phyloP scores from a whole-genome alignment of 768 basidiomycete species.

The Macrolepiota albuminosa region DNA sequence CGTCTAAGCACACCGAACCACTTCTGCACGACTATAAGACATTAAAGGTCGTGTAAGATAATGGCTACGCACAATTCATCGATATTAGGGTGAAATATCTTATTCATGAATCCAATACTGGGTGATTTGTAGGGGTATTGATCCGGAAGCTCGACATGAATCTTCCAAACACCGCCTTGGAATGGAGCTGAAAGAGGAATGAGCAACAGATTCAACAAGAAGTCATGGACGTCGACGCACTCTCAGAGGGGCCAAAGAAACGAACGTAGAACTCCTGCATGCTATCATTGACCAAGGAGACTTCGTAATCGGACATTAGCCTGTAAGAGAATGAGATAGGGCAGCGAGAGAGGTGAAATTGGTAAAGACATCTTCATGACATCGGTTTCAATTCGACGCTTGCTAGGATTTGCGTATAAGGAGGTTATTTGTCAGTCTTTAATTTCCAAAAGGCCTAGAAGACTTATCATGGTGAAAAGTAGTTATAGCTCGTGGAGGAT shows the following conservation, averaged over 20 bases:
- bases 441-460: not conserved
- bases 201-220: not conserved
- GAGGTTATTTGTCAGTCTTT: constrained; percentile 16
- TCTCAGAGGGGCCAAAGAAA: constrained; percentile 92
- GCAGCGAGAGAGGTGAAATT: constrained; percentile 7
- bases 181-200: constrained; percentile 69
- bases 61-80: constrained; percentile 83
- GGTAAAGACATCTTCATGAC: constrained; percentile 92
- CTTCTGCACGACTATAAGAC: constrained; percentile 49
- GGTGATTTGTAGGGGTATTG: constrained; percentile 99
- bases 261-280: constrained; percentile 99
- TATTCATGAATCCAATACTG: constrained; percentile 99
- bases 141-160: constrained; percentile 97
- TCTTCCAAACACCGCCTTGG: constrained; percentile 98
- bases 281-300: constrained; percentile 94
- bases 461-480: constrained; percentile 57
- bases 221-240: constrained; percentile 41
- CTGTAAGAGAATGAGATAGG: constrained; percentile 35
- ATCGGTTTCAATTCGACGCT: constrained; percentile 96
- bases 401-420: constrained; percentile 70
- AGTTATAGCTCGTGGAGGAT: not conserved
- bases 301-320: constrained; percentile 98
- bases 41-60: not conserved
- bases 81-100: constrained; percentile 99
- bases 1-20: constrained; percentile 97